These are phyloP conservation scores for Periglandula ipomoeae DNA, from an alignment of 2,329 filamentous ascomycete genomes.

Conservation along the genomic window DNA sequence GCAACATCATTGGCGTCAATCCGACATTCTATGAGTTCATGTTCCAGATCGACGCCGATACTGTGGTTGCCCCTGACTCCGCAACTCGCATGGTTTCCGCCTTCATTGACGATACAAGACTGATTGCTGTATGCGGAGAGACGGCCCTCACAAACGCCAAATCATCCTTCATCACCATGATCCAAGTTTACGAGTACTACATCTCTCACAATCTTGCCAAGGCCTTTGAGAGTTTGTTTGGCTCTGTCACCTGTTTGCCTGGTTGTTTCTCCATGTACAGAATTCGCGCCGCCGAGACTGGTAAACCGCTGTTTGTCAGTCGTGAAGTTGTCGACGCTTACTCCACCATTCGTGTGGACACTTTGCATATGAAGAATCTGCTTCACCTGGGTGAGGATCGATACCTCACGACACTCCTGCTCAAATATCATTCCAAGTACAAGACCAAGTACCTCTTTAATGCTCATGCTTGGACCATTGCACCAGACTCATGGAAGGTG, in stretches of 20 bases:
- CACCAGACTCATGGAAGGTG: conserved; percentile 85
- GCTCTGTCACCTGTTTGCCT: conserved; percentile 92
- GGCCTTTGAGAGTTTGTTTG: conserved; percentile 94
- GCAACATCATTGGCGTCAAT: conserved; percentile 97
- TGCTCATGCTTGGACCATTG: conserved; percentile 94
- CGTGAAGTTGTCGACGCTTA: conserved; percentile 84
- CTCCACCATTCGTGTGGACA: conserved; percentile 89
- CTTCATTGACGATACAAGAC: conserved; percentile 81
- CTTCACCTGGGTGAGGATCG: conserved; percentile 95
- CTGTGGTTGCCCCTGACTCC: conserved; percentile 81
- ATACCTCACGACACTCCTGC: conserved; percentile 86
- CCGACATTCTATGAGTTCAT: conserved; percentile 97
- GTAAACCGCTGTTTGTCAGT: conserved; percentile 94
- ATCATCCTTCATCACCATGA: conserved; percentile 92
- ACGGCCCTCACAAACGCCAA: conserved; percentile 90
- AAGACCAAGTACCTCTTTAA: conserved; percentile 96
- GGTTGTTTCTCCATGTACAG: conserved; percentile 99
- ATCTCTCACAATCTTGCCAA: conserved; percentile 97
- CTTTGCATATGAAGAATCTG: conserved; percentile 97
- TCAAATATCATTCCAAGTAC: conserved; percentile 88
- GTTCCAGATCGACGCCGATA: conserved; percentile 95
- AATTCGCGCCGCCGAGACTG: conserved; percentile 85
- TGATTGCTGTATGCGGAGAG: conserved; percentile 94
- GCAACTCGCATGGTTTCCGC: conserved; percentile 85
- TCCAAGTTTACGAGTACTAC: conserved; percentile 99